A percentile compares a stretch with the other conserved stretches of the same genome.
Evolutionary conservation across 2,329 filamentous ascomycete genomes (phyloP).

Genomic region (Hymenoscyphus occultus): DNA sequence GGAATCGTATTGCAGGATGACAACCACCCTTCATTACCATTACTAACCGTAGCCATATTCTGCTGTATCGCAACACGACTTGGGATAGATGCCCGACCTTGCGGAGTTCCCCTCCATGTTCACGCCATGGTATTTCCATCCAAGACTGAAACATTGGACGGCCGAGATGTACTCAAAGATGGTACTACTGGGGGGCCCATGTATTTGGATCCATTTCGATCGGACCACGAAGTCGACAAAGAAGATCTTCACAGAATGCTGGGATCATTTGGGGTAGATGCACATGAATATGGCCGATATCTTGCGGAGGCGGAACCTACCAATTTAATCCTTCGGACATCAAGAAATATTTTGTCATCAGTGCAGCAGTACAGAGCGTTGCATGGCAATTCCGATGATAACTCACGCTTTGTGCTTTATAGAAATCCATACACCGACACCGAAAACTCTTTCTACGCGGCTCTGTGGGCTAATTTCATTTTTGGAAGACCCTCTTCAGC

Average conservation of each 20-base stretch:
- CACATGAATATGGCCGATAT: slow-evolving; percentile 49
- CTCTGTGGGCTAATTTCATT: slow-evolving; percentile 39
- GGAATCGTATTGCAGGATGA: slow-evolving; percentile 72
- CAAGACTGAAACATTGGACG: slow-evolving; percentile 59
- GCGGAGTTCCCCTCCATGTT: slow-evolving; percentile 80
- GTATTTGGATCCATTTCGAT: slow-evolving; percentile 81
- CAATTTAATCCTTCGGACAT: slow-evolving; percentile 71
- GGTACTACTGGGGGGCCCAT: slow-evolving; percentile 53
- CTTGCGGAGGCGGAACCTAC: slow-evolving; percentile 62
- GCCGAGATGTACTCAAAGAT: slow-evolving; percentile 38
- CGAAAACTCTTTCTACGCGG: slow-evolving; percentile 40
- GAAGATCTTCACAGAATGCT: slow-evolving; percentile 58
- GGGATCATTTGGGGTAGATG: slow-evolving; percentile 43
- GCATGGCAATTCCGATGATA: slow-evolving; percentile 17
- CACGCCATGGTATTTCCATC: slow-evolving; percentile 72
- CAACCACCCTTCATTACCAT: slow-evolving; percentile 75
- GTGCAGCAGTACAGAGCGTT: slow-evolving; percentile 50
- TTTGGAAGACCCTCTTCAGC: slow-evolving; percentile 30
- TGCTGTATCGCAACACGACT: slow-evolving; percentile 73
- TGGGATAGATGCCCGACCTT: slow-evolving; percentile 73
- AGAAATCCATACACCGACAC: slow-evolving; percentile 36
- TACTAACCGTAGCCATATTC: slow-evolving; percentile 85
- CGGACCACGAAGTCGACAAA: slow-evolving; percentile 62
- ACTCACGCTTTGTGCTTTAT: slow-evolving; percentile 22
- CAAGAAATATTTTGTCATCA: slow-evolving; percentile 77